Evolutionary conservation across 2,329 filamentous ascomycete species (phyloP), one percentile per base, ranked within the genome.

Genomic region (Stagonosporopsis tanaceti): DNA sequence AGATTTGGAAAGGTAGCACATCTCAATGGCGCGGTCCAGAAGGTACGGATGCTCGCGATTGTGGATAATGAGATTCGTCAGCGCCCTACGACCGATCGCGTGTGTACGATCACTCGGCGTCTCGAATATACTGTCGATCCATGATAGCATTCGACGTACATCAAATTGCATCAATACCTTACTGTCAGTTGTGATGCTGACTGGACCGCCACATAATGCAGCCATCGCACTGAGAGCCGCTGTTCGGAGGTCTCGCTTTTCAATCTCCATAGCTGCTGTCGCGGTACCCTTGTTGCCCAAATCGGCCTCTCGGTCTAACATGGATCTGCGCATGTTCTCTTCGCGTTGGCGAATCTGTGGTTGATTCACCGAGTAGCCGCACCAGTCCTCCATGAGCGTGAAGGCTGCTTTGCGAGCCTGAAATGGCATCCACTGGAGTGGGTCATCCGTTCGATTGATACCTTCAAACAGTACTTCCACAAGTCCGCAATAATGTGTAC

Each of bases 361-460:
- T 72, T 96, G 92, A 63, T 97, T 97, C 0, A 93, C 92, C 7
- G 93, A 97, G 74, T 96, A 97, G 2, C 95, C 95, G 73, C 95
- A 99, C 96, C 96, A 99, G 64, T 98, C 94, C 77, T 99, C 95
- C 93, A 99, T 98, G 45, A 99, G 80, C 0, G 93, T 89, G 72
- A 99, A 99, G 0, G 94, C 91, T 5, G 95, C 97, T 73, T 97
- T 97, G 38, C 96, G 85, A 12, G 93, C 92, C 74, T 99, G 95
- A 70, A 99, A 99, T 0, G 95, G 93, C 87, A 99, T 95, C 94
- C 95, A 99, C 30, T 92, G 86, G 4, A 92, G 89, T 1, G 93
- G 90, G 59, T 97, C 92, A 60, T 88, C 88, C 0, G 92, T 92
- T 48, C 89, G 86, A 66, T 94, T 95, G 67, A 97, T 92, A 6